These are phyloP conservation scores for Plasmodium yoelii DNA, from an alignment of 169 alveolate species.

Conservation along the genomic window DNA sequence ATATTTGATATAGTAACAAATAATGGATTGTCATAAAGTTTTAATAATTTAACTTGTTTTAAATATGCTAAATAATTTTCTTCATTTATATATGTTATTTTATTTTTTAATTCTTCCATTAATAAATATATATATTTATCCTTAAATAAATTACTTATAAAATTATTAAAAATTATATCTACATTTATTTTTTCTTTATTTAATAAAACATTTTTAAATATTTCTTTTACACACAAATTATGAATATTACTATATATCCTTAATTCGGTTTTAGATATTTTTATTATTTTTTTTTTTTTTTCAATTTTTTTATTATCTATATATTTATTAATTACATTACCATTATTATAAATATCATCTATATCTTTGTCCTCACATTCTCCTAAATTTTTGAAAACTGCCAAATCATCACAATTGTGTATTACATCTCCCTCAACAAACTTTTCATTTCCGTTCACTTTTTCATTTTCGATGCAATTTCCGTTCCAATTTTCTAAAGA, in stretches of 20 bases:
- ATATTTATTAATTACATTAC: background rate
- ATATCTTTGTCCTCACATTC: background rate
- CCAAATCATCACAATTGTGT: background rate
- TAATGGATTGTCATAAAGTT: conserved; percentile 23
- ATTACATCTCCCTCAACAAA: background rate
- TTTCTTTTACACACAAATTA: conserved; percentile 34
- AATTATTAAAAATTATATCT: conserved; percentile 32
- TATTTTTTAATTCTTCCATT: conserved; percentile 27
- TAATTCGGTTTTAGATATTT: conserved; percentile 8
- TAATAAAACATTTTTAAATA: conserved; percentile 25
- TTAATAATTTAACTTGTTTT: conserved; percentile 38
- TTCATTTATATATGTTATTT: conserved; percentile 19
- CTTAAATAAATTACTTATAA: conserved; percentile 51
- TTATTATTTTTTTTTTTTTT: conserved; percentile 5
- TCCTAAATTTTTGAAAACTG: background rate
- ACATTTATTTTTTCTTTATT: conserved; percentile 17
- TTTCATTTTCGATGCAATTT: background rate
- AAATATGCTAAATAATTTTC: conserved; percentile 29
- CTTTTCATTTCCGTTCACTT: no score
- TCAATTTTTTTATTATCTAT: background rate
- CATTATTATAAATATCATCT: background rate
- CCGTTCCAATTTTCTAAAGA: background rate
- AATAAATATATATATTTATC: conserved; percentile 39
- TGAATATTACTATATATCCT: conserved; percentile 37
- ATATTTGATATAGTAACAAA: conserved; percentile 1